Evolutionary conservation across 345 rosid species (phyloP).

Genomic region (Bruguiera gymnorhiza): DNA sequence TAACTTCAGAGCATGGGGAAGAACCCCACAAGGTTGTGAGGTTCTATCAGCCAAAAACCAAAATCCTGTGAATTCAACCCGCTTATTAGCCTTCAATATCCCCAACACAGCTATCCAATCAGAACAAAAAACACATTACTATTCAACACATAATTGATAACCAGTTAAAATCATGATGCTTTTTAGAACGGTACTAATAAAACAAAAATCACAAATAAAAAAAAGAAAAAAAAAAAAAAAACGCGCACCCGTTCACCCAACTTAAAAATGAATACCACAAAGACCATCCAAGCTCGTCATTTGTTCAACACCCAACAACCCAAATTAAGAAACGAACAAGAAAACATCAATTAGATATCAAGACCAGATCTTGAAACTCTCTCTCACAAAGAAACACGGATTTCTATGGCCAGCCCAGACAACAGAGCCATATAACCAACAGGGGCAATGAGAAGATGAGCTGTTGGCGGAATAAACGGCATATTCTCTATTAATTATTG

Average conservation of each 20-base stretch:
- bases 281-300: conserved; percentile 8
- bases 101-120: conserved; percentile 1
- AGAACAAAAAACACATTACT: conserved; percentile 16
- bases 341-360: conserved; percentile 12
- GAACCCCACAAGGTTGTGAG: conserved; percentile 9
- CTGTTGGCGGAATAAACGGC: conserved; percentile 24
- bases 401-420: conserved; percentile 8
- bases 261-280: conserved; percentile 1
- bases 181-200: background rate
- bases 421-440: conserved; percentile 8
- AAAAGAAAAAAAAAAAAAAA: too few relatives aligned
- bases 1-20: conserved; percentile 10
- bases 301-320: background rate
- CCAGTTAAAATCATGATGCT: background rate
- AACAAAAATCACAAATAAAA: too few relatives aligned
- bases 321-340: conserved; percentile 16
- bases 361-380: conserved; percentile 4
- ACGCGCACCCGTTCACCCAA: background rate
- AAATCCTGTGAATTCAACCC: conserved; percentile 6
- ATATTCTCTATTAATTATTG: conserved; percentile 26
- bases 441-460: conserved; percentile 9
- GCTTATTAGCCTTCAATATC: background rate
- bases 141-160: conserved; percentile 9
- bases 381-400: background rate
- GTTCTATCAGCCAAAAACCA: conserved; percentile 7